Evolutionary conservation across 1,284 basidiomycete genomes (phyloP).

Genomic region (Afroboletus lepidellus): DNA sequence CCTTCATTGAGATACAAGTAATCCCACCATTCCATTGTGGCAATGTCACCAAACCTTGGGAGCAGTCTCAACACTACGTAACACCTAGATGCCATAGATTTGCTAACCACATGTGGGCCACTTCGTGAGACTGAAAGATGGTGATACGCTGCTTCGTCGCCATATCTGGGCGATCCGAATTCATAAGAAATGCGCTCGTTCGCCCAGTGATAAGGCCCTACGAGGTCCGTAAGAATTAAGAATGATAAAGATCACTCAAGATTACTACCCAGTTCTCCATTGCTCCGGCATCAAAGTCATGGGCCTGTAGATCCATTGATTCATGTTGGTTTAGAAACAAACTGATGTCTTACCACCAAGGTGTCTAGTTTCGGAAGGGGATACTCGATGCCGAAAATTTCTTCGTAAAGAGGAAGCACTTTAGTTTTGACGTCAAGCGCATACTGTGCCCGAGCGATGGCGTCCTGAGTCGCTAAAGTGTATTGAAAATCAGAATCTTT

Average conservation of each 20-base stretch:
- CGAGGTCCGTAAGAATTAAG: not conserved
- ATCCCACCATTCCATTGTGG: slow-evolving; percentile 95
- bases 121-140: slow-evolving; percentile 79
- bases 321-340: not conserved
- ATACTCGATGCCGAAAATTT: slow-evolving; percentile 88
- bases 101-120: slow-evolving; percentile 77
- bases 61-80: slow-evolving; percentile 2
- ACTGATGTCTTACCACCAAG: slow-evolving; percentile 54
- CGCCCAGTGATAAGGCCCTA: slow-evolving; percentile 89
- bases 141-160: slow-evolving; percentile 81
- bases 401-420: slow-evolving; percentile 91
- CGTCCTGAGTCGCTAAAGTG: slow-evolving; percentile 73
- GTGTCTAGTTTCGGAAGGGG: slow-evolving; percentile 94
- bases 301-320: slow-evolving; percentile 47
- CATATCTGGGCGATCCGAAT: slow-evolving; percentile 76
- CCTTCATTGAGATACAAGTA: slow-evolving; percentile 88
- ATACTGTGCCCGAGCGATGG: slow-evolving; percentile 79
- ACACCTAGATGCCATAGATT: not conserved
- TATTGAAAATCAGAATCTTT: not conserved
- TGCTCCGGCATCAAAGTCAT: slow-evolving; percentile 88
- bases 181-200: slow-evolving; percentile 80
- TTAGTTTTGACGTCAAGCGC: slow-evolving; percentile 88
- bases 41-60: slow-evolving; percentile 82
- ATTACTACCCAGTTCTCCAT: slow-evolving; percentile 86
- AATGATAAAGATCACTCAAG: not conserved